A percentile compares a stretch with the other conserved stretches of the same genome.
Evolutionary conservation across 1,284 basidiomycete genomes (phyloP).

Genomic region (Abortiporus biennis): DNA sequence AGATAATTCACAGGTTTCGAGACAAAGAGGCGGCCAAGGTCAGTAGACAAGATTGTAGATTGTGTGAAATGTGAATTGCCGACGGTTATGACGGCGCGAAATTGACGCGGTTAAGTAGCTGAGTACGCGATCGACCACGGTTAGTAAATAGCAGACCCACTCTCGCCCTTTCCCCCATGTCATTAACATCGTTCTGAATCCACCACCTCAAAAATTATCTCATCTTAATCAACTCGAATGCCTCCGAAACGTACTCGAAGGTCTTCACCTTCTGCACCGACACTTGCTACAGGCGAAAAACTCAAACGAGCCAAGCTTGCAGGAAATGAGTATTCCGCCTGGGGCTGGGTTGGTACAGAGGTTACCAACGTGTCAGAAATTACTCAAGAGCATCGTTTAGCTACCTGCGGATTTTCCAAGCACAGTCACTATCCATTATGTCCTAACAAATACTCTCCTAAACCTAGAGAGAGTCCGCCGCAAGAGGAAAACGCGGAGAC

Average conservation of each 20-base stretch:
- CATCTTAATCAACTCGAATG: too few species aligned
- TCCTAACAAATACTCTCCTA: slow-evolving; percentile 42
- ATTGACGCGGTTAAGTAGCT: too few species aligned
- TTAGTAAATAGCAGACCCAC: too few species aligned
- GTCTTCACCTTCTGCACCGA: slow-evolving; percentile 39
- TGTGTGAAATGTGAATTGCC: too few species aligned
- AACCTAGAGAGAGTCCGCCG: slow-evolving; percentile 8
- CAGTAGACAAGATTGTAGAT: too few species aligned
- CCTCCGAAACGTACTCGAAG: slow-evolving; percentile 58
- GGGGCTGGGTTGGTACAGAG: slow-evolving; percentile 76
- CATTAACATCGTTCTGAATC: too few species aligned
- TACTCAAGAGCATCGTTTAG: slow-evolving; percentile 53
- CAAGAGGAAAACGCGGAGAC: slow-evolving; percentile 6
- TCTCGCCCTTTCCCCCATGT: too few species aligned
- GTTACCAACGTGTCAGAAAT: slow-evolving; percentile 51
- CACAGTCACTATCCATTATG: slow-evolving; percentile 45
- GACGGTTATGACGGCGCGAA: too few species aligned
- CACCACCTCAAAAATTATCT: too few species aligned
- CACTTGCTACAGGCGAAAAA: slow-evolving; percentile 51
- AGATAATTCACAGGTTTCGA: too few species aligned
- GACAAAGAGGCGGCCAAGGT: too few species aligned
- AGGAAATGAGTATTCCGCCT: slow-evolving; percentile 42
- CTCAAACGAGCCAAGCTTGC: slow-evolving; percentile 52
- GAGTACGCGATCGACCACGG: too few species aligned
- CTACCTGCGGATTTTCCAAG: slow-evolving; percentile 60